Conservation (phyloP, 768 basidiomycete genomes). For the Suillus clintonianus region DNA sequence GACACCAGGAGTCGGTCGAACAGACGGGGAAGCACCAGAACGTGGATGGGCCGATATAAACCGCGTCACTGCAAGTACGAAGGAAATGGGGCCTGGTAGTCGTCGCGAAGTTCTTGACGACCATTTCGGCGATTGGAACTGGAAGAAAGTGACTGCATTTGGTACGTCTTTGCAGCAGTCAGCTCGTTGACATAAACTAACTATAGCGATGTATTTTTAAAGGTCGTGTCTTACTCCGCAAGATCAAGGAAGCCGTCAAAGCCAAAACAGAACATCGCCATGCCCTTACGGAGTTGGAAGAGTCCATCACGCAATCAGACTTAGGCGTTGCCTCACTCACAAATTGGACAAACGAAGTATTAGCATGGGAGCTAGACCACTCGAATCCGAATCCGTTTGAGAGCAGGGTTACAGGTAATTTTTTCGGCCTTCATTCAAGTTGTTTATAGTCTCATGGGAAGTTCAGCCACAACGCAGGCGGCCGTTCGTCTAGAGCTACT, state of each 20-base stretch:
- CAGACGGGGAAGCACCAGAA: constrained; percentile 41
- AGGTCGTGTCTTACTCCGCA: neutral
- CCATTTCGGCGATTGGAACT: constrained; percentile 33
- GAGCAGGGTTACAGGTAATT: constrained; percentile 7
- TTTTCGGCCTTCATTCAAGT: constrained; percentile 2
- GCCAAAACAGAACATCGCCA: neutral
- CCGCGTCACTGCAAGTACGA: constrained; percentile 27
- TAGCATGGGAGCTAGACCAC: constrained; percentile 25
- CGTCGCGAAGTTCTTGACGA: constrained; percentile 38
- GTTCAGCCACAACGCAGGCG: constrained; percentile 11
- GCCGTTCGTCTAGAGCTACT: constrained; percentile 22
- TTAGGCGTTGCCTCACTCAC: neutral
- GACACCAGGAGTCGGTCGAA: constrained; percentile 23
- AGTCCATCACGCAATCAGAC: neutral
- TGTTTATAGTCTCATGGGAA: neutral
- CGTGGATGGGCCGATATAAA: constrained; percentile 36
- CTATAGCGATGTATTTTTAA: neutral
- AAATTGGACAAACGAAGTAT: constrained; percentile 20
- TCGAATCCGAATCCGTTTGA: constrained; percentile 21
- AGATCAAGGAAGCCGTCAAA: constrained; percentile 1
- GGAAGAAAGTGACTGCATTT: constrained; percentile 30
- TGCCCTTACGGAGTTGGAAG: neutral
- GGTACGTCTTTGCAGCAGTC: constrained; percentile 17
- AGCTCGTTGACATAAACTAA: neutral
- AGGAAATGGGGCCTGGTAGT: constrained; percentile 36